Base-by-base conservation (phyloP, 495 filamentous ascomycete genomes). In the Xylona heveae region DNA sequence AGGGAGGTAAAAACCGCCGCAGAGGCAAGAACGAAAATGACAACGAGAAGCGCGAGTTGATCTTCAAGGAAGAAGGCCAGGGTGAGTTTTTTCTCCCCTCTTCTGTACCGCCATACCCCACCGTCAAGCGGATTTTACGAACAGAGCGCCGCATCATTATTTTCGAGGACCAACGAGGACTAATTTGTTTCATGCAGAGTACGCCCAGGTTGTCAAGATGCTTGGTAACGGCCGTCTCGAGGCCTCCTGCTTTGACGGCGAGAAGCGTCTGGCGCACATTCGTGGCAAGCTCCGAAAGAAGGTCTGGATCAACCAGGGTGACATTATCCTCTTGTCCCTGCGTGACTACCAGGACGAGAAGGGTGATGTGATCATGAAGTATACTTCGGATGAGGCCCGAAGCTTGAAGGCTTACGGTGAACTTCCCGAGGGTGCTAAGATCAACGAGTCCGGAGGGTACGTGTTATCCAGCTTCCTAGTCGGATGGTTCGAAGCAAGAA, bases 1-100 rank as follows among this genome's bases (percentile, higher is more conserved):
- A 94, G 78, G 88, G 88, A 54, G 88, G 88, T 65, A 97, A 95
- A 68, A 97, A 97, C 59, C 63, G 88, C 52, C 71, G 88, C 62
- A 75, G 88, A 58, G 88, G 88, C 58, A 97, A 95, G 80, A 97
- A 97, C 68, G 88, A 97, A 65, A 95, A 94, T 65, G 83, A 90
- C 64, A 93, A 93, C 49, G 85, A 94, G 64, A 94, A 94, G 71
- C 88, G 88, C 51, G 88, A 97, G 57, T 68, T 97, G 33, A 79
- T 79, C 38, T 97, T 95, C 73, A 94, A 94, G 58, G 88, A 95
- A 54, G 88, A 95, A 45, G 88, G 88, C 40, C 88, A 97, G 67
- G 72, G 74, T 77, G 54, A 37, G 53, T 46, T 33, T 6, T 18
- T 16, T 19, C 29, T 16, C 21, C 28, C 27, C 18, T 26, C 22